Conservation (phyloP, 2,329 filamentous ascomycete species). For the Salinomyces thailandicus region DNA sequence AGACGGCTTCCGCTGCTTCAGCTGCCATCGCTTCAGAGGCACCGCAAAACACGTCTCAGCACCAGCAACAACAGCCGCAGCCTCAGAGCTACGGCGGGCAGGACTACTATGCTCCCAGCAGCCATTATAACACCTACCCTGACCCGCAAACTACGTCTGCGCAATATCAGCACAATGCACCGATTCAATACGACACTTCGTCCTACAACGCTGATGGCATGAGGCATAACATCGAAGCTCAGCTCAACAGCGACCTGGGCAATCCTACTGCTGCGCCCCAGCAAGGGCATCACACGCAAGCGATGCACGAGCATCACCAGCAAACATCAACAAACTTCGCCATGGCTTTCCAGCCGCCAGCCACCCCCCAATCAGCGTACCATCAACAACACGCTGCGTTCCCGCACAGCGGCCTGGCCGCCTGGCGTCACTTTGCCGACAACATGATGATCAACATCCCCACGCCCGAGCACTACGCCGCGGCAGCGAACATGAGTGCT, state of each 20-base stretch:
- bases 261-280: background rate
- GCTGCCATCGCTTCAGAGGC: conserved; percentile 12
- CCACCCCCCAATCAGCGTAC: background rate
- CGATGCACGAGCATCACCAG: conserved; percentile 1
- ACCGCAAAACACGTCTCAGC: background rate
- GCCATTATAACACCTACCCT: background rate
- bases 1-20: conserved; percentile 32
- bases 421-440: conserved; percentile 21
- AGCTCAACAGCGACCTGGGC: background rate
- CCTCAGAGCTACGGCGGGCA: conserved; percentile 2
- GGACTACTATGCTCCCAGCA: conserved; percentile 1
- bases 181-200: conserved; percentile 1
- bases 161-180: background rate
- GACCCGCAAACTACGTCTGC: background rate
- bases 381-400: conserved; percentile 1
- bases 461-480: background rate
- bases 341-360: background rate
- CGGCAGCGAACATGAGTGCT: background rate
- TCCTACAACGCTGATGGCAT: conserved; percentile 2
- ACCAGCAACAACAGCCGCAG: conserved; percentile 1
- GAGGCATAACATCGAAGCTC: conserved; percentile 4
- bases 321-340: conserved; percentile 2
- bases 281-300: background rate
- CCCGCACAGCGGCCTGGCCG: conserved; percentile 11
- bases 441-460: conserved; percentile 11